Evolutionary conservation across 169 alveolate species (phyloP).

Genomic region (Cryptosporidium viatorum): DNA sequence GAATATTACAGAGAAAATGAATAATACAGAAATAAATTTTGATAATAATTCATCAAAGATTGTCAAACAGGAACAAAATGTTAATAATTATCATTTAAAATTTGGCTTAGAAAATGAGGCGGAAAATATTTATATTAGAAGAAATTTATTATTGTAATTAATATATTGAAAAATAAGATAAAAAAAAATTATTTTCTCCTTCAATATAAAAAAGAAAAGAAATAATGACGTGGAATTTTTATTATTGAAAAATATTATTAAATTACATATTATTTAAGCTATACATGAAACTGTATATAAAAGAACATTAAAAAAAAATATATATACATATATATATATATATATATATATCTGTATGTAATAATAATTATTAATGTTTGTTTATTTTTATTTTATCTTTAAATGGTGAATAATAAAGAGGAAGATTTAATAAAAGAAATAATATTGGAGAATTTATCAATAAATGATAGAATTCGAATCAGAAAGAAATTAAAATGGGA

Average conservation of each 20-base stretch:
- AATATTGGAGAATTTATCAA: background rate
- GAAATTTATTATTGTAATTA: background rate
- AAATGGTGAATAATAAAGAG: background rate
- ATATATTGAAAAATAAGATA: background rate
- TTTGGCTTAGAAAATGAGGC: background rate
- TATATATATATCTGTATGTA: too few relatives aligned
- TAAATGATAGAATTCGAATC: background rate
- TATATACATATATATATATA: too few relatives aligned
- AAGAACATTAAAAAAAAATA: too few relatives aligned
- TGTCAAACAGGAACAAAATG: background rate
- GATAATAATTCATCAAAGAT: background rate
- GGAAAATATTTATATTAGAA: slow-evolving; percentile 12
- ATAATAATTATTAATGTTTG: too few relatives aligned
- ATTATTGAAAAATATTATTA: too few relatives aligned
- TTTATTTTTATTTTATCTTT: background rate
- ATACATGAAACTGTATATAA: background rate
- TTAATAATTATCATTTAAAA: background rate
- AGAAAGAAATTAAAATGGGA: background rate
- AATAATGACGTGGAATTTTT: background rate
- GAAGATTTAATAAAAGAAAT: background rate
- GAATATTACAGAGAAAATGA: background rate
- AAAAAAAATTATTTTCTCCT: too few relatives aligned
- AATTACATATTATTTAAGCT: background rate
- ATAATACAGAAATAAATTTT: background rate
- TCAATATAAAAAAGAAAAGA: too few relatives aligned